Conservation (phyloP, 306 rosid species). For the Cicer cuneatum region DNA sequence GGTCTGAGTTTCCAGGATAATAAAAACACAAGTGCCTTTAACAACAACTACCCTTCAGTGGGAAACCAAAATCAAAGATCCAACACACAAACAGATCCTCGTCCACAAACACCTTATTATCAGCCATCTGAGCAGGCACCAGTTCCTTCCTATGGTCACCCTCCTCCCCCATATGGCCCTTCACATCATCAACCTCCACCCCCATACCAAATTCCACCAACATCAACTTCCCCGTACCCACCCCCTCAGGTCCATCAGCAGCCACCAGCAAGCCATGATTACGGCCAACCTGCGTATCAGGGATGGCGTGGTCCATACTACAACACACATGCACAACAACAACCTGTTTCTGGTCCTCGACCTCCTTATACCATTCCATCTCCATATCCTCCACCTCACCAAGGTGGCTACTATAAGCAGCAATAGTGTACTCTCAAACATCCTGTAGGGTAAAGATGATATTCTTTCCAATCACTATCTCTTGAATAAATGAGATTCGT, state of each 20-base stretch:
- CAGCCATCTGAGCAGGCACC: slow-evolving; percentile 75
- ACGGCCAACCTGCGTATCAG: slow-evolving; percentile 95
- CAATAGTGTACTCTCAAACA: slow-evolving; percentile 56
- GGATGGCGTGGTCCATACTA: slow-evolving; percentile 98
- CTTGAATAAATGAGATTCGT: slow-evolving; percentile 41
- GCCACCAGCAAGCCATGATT: slow-evolving; percentile 72
- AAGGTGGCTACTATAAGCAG: slow-evolving; percentile 85
- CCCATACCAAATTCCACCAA: slow-evolving; percentile 71
- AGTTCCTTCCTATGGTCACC: slow-evolving; percentile 58
- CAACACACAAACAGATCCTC: slow-evolving; percentile 66
- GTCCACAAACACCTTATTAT: slow-evolving; percentile 71
- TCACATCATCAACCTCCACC: slow-evolving; percentile 66
- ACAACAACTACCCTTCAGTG: slow-evolving; percentile 57
- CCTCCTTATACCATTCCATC: slow-evolving; percentile 86
- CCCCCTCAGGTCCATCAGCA: slow-evolving; percentile 73
- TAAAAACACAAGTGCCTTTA: slow-evolving; percentile 58
- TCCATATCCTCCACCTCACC: slow-evolving; percentile 84
- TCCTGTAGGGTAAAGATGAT: slow-evolving; percentile 29
- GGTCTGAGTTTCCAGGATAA: slow-evolving; percentile 93
- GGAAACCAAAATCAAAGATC: slow-evolving; percentile 76
- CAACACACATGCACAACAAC: slow-evolving; percentile 74
- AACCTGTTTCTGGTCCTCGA: slow-evolving; percentile 70
- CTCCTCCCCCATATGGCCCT: slow-evolving; percentile 65
- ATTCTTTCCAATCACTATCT: slow-evolving; percentile 46
- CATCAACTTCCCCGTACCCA: slow-evolving; percentile 64